These are phyloP conservation scores for Chrysopogon serrulatus DNA, from an alignment of 176 grass and related monocot species.

Conservation along the genomic window DNA sequence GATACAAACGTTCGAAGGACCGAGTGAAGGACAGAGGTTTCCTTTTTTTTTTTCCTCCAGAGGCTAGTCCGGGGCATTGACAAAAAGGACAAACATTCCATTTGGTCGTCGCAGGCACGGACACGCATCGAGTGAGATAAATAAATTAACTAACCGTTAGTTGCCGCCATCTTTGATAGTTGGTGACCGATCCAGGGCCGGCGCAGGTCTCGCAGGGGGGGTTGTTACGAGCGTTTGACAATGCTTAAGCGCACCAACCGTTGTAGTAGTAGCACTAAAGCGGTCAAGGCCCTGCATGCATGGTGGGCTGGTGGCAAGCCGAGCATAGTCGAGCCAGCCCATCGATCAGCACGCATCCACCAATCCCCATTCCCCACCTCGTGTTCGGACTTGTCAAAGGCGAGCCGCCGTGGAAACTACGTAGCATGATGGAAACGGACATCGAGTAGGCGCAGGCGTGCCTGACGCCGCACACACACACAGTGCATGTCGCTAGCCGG, in stretches of 20 bases:
- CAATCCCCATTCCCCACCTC: not conserved
- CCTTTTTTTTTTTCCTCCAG: too few relatives aligned
- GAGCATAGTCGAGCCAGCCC: not conserved
- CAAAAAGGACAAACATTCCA: too few relatives aligned
- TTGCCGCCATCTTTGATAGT: not conserved
- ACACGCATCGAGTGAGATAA: not conserved
- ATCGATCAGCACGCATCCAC: not conserved
- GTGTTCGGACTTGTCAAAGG: slow-evolving; percentile 18
- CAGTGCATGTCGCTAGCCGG: not conserved
- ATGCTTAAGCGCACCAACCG: not conserved
- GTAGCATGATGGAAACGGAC: too few relatives aligned
- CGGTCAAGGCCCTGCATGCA: not conserved
- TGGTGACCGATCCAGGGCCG: not conserved
- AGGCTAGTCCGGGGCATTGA: too few relatives aligned
- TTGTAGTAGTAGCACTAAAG: not conserved
- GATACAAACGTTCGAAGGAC: too few relatives aligned
- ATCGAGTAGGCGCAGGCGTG: not conserved
- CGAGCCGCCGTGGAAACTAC: not conserved
- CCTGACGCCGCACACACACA: not conserved
- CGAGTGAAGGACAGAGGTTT: too few relatives aligned
- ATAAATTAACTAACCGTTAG: not conserved
- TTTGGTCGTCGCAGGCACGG: too few relatives aligned
- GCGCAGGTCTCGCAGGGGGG: too few relatives aligned
- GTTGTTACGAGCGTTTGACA: not conserved
- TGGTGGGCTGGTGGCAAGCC: not conserved